A percentile compares a stretch with the other conserved stretches of the same genome.
Conservation (phyloP, 2,329 filamentous ascomycete species). For the Exophiala spinifera region DNA sequence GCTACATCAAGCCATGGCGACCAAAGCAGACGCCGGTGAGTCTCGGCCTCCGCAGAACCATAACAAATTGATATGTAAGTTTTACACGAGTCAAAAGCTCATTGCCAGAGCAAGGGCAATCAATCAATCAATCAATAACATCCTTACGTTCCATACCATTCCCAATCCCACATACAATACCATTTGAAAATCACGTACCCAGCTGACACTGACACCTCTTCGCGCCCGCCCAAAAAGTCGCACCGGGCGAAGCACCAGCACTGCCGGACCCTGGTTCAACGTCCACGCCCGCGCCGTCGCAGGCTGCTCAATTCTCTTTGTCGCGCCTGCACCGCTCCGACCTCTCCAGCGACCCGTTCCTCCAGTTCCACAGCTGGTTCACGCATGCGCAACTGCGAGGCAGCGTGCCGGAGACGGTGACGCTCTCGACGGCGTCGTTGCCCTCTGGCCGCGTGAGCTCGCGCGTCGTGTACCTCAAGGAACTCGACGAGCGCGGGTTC, state of each 20-base stretch:
- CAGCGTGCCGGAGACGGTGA: constrained; percentile 82
- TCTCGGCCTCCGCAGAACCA: neutral
- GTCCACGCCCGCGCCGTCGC: constrained; percentile 46
- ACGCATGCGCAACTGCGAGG: constrained; percentile 63
- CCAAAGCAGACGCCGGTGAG: neutral
- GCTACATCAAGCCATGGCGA: constrained; percentile 22
- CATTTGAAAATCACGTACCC: no score
- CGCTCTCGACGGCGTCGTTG: constrained; percentile 76
- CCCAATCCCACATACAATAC: no score
- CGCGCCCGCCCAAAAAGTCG: constrained; percentile 2
- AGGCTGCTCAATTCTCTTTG: constrained; percentile 72
- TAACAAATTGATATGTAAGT: constrained; percentile 37
- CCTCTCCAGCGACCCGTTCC: constrained; percentile 64
- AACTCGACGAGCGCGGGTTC: constrained; percentile 78
- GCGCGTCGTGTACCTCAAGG: constrained; percentile 91
- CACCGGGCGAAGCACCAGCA: constrained; percentile 7
- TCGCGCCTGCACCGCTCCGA: constrained; percentile 60
- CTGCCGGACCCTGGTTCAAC: constrained; percentile 13
- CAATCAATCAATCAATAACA: no score
- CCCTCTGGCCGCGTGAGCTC: constrained; percentile 81
- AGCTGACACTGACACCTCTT: neutral
- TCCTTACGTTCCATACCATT: no score
- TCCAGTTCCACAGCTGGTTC: constrained; percentile 92
- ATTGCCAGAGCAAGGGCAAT: no score
- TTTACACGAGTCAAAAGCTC: no score